Conservation (phyloP, 768 basidiomycete genomes). For the Tricholoma furcatifolium region DNA sequence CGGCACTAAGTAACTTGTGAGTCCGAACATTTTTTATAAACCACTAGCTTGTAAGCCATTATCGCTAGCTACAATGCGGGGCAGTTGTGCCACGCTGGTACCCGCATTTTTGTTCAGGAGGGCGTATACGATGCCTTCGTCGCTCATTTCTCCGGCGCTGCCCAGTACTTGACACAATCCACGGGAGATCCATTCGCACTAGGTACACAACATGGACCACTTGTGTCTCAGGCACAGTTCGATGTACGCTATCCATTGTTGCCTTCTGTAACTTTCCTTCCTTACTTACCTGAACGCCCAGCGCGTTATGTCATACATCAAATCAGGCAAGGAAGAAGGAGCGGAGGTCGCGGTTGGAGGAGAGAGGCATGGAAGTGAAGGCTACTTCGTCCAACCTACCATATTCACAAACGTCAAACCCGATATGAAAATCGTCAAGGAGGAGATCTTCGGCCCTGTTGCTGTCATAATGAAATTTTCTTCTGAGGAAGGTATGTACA, state of each 20-base stretch:
- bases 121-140: constrained; percentile 59
- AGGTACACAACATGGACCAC: constrained; percentile 45
- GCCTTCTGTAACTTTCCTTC: too few relatives aligned
- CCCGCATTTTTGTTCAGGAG: constrained; percentile 57
- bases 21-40: constrained; percentile 13
- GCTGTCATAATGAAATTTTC: too few relatives aligned
- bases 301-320: too few relatives aligned
- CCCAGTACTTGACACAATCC: constrained; percentile 34
- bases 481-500: too few relatives aligned
- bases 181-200: constrained; percentile 46
- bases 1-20: constrained; percentile 58
- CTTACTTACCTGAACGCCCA: too few relatives aligned
- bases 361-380: too few relatives aligned
- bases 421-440: too few relatives aligned
- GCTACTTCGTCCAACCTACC: too few relatives aligned
- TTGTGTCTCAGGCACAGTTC: constrained; percentile 47
- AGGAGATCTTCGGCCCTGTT: too few relatives aligned
- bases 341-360: too few relatives aligned
- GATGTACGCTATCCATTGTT: constrained; percentile 28
- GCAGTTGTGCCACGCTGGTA: constrained; percentile 52
- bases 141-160: constrained; percentile 35
- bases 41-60: neutral
- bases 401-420: too few relatives aligned
- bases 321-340: too few relatives aligned
- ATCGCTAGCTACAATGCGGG: constrained; percentile 24